phyloP scores from a whole-genome alignment of 345 rosid genomes.

The Mallotus nudiflorus region DNA sequence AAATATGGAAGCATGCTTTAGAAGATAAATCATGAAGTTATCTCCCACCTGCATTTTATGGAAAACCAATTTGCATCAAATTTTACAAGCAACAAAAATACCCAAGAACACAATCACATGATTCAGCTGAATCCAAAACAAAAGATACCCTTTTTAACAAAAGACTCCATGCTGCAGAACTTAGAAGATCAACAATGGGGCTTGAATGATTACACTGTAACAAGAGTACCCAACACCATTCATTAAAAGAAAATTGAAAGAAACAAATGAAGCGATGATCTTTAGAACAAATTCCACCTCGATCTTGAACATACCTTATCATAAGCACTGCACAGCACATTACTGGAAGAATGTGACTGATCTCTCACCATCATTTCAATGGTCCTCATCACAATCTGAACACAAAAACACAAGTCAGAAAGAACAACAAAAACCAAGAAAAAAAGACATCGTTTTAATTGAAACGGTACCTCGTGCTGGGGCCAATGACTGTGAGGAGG shows the following conservation, averaged over 20 bases:
- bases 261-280: conserved; percentile 4
- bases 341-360: conserved; percentile 18
- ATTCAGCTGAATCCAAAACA: neutral
- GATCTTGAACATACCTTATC: conserved; percentile 43
- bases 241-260: too few relatives aligned
- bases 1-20: conserved; percentile 57
- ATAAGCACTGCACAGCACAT: conserved; percentile 53
- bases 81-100: neutral
- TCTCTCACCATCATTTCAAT: conserved; percentile 45
- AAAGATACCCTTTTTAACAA: conserved; percentile 63
- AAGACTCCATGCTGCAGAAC: conserved; percentile 62
- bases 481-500: conserved; percentile 43
- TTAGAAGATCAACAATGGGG: conserved; percentile 50
- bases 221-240: neutral
- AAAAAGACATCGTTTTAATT: neutral
- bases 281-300: neutral
- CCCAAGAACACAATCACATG: neutral
- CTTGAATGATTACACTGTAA: conserved; percentile 53
- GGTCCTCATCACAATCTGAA: conserved; percentile 54
- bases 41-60: conserved; percentile 59
- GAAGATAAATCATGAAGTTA: conserved; percentile 60
- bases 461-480: conserved; percentile 28
- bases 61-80: neutral
- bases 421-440: neutral
- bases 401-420: neutral